phyloP scores from a whole-genome alignment of 306 rosid species.

The Lithocarpus polystachyus region DNA sequence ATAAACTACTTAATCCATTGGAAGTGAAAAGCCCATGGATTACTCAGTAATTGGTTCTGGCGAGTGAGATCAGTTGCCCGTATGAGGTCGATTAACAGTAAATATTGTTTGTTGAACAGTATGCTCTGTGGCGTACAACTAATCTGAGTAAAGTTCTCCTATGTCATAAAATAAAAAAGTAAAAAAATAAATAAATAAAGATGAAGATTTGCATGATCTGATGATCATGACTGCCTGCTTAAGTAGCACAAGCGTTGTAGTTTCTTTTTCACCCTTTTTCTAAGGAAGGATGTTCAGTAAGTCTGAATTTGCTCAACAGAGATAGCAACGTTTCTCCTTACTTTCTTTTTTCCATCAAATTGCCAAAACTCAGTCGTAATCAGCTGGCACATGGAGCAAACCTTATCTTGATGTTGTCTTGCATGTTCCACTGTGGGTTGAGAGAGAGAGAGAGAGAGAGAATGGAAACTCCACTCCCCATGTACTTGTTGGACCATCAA shows the following conservation, averaged over 20 bases:
- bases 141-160: too few species aligned
- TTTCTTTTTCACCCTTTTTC: neutral
- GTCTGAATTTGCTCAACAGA: neutral
- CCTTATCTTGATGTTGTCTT: neutral
- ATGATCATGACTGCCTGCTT: neutral
- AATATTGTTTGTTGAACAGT: too few species aligned
- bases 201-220: too few species aligned
- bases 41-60: too few species aligned
- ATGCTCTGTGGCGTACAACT: fast-evolving
- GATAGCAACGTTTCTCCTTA: neutral
- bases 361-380: neutral
- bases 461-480: neutral
- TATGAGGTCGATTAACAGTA: too few species aligned
- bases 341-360: neutral
- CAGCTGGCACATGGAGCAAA: neutral
- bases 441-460: neutral
- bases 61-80: too few species aligned
- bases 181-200: too few species aligned
- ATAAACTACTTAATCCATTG: too few species aligned
- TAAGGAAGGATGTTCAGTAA: neutral
- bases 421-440: neutral
- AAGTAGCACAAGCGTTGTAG: neutral
- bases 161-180: too few species aligned
- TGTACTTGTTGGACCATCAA: neutral
- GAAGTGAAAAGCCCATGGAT: too few species aligned